Percentiles rank a stretch among this genome's conserved stretches.
These are phyloP conservation scores for Gnomoniopsis smithogilvyi DNA, from an alignment of 2,329 filamentous ascomycete genomes.

Conservation along the genomic window DNA sequence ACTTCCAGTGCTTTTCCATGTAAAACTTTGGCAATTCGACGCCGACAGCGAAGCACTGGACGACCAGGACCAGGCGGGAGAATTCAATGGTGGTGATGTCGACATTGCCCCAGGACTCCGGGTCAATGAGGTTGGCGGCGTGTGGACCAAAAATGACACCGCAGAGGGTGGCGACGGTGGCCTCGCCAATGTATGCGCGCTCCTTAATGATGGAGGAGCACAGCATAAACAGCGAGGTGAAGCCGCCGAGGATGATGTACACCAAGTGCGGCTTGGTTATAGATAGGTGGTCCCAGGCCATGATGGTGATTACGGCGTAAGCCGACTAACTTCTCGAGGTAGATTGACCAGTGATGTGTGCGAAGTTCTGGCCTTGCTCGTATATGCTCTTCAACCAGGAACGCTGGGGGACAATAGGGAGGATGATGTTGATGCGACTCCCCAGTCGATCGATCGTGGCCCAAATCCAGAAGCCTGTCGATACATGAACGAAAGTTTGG, in stretches of 20 bases:
- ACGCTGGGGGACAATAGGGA: background rate
- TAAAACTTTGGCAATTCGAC: slow-evolving; percentile 90
- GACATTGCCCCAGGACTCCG: slow-evolving; percentile 71
- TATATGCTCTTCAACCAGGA: background rate
- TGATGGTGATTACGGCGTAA: slow-evolving; percentile 32
- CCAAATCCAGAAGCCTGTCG: slow-evolving; percentile 13
- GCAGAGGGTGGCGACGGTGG: slow-evolving; percentile 85
- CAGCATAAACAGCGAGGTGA: slow-evolving; percentile 97
- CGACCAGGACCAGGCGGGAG: slow-evolving; percentile 83
- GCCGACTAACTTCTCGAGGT: background rate
- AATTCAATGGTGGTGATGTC: slow-evolving; percentile 88
- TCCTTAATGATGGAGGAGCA: slow-evolving; percentile 98
- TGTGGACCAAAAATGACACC: slow-evolving; percentile 88
- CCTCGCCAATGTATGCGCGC: slow-evolving; percentile 96
- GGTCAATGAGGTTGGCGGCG: slow-evolving; percentile 77
- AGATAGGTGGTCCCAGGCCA: slow-evolving; percentile 77
- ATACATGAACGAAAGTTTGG: slow-evolving; percentile 22
- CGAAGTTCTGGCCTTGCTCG: too few relatives aligned
- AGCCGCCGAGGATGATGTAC: slow-evolving; percentile 96
- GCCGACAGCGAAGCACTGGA: slow-evolving; percentile 89
- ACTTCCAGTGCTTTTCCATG: slow-evolving; percentile 98
- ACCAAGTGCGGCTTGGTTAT: slow-evolving; percentile 96
- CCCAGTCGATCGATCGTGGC: slow-evolving; percentile 26
- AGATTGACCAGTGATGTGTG: background rate
- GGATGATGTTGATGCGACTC: slow-evolving; percentile 15